Conservation (phyloP, 2,329 filamentous ascomycete species). For the Apiospora aurea region DNA sequence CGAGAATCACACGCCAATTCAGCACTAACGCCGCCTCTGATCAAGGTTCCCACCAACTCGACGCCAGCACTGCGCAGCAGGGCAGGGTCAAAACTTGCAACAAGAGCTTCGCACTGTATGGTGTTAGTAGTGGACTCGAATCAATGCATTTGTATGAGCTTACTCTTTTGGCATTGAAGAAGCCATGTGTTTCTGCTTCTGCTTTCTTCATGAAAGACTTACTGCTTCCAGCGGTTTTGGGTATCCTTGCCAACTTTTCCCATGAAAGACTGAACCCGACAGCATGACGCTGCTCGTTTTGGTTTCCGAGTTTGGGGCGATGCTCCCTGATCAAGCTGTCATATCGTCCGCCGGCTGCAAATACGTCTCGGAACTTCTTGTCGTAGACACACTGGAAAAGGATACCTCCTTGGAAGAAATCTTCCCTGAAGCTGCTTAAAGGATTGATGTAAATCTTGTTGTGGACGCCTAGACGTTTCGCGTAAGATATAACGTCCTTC, state of each 20-base stretch:
- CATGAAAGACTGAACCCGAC: constrained; percentile 93
- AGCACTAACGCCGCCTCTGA: constrained; percentile 84
- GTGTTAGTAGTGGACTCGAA: constrained; percentile 28
- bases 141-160: constrained; percentile 40
- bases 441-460: constrained; percentile 86
- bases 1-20: constrained; percentile 84
- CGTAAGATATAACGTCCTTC: constrained; percentile 77
- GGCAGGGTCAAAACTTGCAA: constrained; percentile 84
- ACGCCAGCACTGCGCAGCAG: constrained; percentile 79
- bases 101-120: constrained; percentile 80
- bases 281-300: constrained; percentile 74
- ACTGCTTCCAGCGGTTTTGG: constrained; percentile 52
- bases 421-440: constrained; percentile 87
- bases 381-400: constrained; percentile 93
- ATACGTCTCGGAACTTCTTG: constrained; percentile 81
- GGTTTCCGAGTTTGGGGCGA: constrained; percentile 70
- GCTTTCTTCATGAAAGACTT: constrained; percentile 73
- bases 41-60: constrained; percentile 79
- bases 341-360: constrained; percentile 93
- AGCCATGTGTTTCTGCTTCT: constrained; percentile 66
- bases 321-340: constrained; percentile 88
- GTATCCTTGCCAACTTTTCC: constrained; percentile 78
- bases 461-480: constrained; percentile 75
- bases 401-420: constrained; percentile 85
- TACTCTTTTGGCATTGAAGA: constrained; percentile 70